Conservation (phyloP, 106 monocot species). For the Platanthera zijinensis region DNA sequence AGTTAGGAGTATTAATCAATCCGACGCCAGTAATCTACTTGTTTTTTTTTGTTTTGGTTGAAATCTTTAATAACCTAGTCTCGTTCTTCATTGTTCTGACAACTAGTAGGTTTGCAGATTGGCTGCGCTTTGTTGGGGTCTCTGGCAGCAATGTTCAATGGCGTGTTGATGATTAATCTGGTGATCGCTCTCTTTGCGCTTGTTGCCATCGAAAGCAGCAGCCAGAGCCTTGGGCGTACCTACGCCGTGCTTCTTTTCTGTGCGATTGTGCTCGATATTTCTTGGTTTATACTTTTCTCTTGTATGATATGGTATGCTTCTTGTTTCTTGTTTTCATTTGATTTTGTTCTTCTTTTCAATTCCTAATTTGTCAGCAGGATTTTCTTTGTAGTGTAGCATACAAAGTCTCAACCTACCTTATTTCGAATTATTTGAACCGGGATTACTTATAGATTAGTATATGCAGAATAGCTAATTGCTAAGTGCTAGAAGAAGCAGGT, state of each 20-base stretch:
- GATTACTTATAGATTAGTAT: no score
- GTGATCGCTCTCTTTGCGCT: slow-evolving; percentile 62
- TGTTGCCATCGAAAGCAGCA: slow-evolving; percentile 70
- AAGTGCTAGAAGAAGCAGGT: no score
- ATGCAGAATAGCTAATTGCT: no score
- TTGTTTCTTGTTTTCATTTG: not conserved
- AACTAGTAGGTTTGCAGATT: slow-evolving; percentile 33
- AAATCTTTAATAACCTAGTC: not conserved
- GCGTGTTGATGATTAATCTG: slow-evolving; percentile 60
- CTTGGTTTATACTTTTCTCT: slow-evolving; percentile 65
- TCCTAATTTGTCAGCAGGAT: not conserved
- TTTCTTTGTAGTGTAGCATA: not conserved
- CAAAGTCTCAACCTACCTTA: no score
- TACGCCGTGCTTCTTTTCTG: slow-evolving; percentile 61
- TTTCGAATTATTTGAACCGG: no score
- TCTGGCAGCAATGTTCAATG: slow-evolving; percentile 54
- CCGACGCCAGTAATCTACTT: not conserved
- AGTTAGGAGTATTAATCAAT: not conserved
- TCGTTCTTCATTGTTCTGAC: not conserved
- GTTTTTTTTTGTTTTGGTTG: not conserved
- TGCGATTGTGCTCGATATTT: slow-evolving; percentile 49
- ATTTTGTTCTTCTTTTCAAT: not conserved
- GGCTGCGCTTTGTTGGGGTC: slow-evolving; percentile 66
- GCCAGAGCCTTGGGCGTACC: slow-evolving; percentile 65
- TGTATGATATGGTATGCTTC: slow-evolving; percentile 41